A percentile compares a stretch with the other conserved stretches of the same genome.
Evolutionary conservation across 352 stramenopile species (phyloP).

Genomic region (Phytophthora hybrid): DNA sequence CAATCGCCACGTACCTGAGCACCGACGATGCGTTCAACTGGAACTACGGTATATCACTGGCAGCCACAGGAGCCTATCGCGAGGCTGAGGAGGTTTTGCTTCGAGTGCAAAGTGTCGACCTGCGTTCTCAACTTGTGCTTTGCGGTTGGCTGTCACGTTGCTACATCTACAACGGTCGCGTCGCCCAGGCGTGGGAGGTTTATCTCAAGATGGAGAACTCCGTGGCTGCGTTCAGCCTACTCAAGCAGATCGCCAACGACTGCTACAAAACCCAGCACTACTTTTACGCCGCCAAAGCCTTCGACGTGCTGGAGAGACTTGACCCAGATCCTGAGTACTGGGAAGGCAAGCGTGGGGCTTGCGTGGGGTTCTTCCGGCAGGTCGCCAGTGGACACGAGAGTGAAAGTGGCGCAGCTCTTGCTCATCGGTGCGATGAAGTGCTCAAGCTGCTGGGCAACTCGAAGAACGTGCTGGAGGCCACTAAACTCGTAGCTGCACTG

Average conservation of each 20-base stretch:
- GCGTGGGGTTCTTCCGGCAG: slow-evolving; percentile 68
- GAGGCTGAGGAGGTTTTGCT: slow-evolving; percentile 68
- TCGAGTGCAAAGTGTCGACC: slow-evolving; percentile 47
- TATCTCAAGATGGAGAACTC: slow-evolving; percentile 69
- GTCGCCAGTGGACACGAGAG: slow-evolving; percentile 49
- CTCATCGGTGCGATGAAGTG: slow-evolving; percentile 54
- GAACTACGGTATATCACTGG: slow-evolving; percentile 78
- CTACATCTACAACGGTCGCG: slow-evolving; percentile 49
- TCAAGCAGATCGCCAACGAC: slow-evolving; percentile 78
- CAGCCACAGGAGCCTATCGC: slow-evolving; percentile 48
- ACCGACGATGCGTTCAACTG: slow-evolving; percentile 78
- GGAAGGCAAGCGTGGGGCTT: slow-evolving; percentile 79
- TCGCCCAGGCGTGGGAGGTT: slow-evolving; percentile 66
- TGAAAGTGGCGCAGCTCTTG: slow-evolving; percentile 8
- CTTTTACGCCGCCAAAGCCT: slow-evolving; percentile 73
- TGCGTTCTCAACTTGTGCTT: slow-evolving; percentile 49
- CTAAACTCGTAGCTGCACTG: slow-evolving; percentile 51
- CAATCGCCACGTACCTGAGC: slow-evolving; percentile 63
- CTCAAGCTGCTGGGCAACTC: slow-evolving; percentile 59
- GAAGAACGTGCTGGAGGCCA: slow-evolving; percentile 65
- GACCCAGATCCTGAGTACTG: slow-evolving; percentile 79
- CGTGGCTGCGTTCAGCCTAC: slow-evolving; percentile 52
- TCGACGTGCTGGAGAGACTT: slow-evolving; percentile 78
- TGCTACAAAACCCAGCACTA: slow-evolving; percentile 69
- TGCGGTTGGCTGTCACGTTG: slow-evolving; percentile 67